These are phyloP conservation scores for Mixia osmundae DNA, from an alignment of 1,284 basidiomycete species.

Conservation along the genomic window DNA sequence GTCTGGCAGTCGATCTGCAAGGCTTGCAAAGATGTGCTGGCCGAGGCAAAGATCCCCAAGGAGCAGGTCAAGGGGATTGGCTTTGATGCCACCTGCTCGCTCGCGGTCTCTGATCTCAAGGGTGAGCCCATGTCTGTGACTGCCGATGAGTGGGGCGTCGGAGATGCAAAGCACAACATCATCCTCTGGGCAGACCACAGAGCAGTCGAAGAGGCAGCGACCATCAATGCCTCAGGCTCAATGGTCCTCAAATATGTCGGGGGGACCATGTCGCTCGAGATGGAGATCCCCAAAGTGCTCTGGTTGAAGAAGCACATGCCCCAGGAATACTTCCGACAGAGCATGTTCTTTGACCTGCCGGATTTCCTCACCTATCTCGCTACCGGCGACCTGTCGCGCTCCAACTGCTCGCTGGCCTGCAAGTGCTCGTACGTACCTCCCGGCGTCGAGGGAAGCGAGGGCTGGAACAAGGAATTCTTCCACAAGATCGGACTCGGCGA, in stretches of 20 bases:
- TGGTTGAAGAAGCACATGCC: slow-evolving; percentile 87
- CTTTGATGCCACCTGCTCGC: slow-evolving; percentile 90
- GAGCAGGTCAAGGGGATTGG: slow-evolving; percentile 39
- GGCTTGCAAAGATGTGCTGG: slow-evolving; percentile 45
- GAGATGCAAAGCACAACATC: slow-evolving; percentile 47
- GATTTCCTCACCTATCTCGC: slow-evolving; percentile 89
- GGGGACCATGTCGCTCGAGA: slow-evolving; percentile 56
- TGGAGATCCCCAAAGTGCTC: slow-evolving; percentile 49
- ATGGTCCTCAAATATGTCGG: slow-evolving; percentile 85
- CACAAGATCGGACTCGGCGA: slow-evolving; percentile 50
- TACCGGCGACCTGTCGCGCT: slow-evolving; percentile 53
- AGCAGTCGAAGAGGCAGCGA: slow-evolving; percentile 68
- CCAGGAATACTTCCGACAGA: slow-evolving; percentile 39
- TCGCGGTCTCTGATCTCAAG: slow-evolving; percentile 53
- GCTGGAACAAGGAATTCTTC: slow-evolving; percentile 80
- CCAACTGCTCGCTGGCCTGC: slow-evolving; percentile 81
- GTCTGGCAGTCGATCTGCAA: slow-evolving; percentile 57
- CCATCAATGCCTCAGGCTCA: slow-evolving; percentile 66
- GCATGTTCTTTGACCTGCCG: slow-evolving; percentile 90
- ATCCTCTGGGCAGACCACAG: slow-evolving; percentile 59
- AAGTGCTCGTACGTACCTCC: slow-evolving; percentile 86
- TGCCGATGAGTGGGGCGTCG: slow-evolving; percentile 38
- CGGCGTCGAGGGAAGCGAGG: slow-evolving; percentile 31
- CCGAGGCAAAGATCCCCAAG: slow-evolving; percentile 36
- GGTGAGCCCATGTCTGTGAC: slow-evolving; percentile 63